Conservation (phyloP, 2,329 filamentous ascomycete genomes). For the Stachybotrys echinatus region DNA sequence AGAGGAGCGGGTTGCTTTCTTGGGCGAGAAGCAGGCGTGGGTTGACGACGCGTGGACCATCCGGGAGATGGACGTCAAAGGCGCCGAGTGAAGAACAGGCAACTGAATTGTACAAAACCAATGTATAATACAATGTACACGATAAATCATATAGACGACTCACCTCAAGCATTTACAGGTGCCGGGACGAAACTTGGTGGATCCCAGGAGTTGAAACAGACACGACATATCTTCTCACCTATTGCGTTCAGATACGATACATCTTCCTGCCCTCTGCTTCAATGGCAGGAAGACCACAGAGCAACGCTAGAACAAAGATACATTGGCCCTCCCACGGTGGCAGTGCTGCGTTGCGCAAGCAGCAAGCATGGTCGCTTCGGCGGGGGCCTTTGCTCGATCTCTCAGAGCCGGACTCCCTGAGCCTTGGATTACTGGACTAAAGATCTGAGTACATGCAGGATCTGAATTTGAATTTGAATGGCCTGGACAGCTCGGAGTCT, state of each 20-base stretch:
- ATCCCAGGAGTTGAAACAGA: background rate
- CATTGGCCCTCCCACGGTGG: slow-evolving; percentile 1
- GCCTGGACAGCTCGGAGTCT: too few relatives aligned
- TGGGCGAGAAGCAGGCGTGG: slow-evolving; percentile 82
- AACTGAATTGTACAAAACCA: background rate
- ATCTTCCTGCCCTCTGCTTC: slow-evolving; percentile 43
- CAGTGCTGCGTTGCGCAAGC: slow-evolving; percentile 21
- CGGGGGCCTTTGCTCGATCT: slow-evolving; percentile 42
- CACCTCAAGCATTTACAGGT: slow-evolving; percentile 9
- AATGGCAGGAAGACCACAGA: slow-evolving; percentile 55
- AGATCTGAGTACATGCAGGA: slow-evolving; percentile 52
- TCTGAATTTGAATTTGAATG: background rate
- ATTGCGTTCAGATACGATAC: slow-evolving; percentile 62
- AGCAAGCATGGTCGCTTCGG: slow-evolving; percentile 21
- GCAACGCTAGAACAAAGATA: slow-evolving; percentile 51
- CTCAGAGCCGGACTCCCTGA: slow-evolving; percentile 57
- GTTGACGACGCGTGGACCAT: slow-evolving; percentile 69
- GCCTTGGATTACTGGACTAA: slow-evolving; percentile 58
- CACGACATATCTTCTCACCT: too few relatives aligned
- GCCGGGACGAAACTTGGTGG: background rate
- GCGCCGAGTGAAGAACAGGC: slow-evolving; percentile 19
- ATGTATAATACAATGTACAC: slow-evolving; percentile 18
- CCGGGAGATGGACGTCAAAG: slow-evolving; percentile 65
- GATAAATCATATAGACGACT: slow-evolving; percentile 18
- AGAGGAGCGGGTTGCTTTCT: slow-evolving; percentile 62